Conservation (phyloP, 176 grass and related monocot genomes). For the Avena atlantica region DNA sequence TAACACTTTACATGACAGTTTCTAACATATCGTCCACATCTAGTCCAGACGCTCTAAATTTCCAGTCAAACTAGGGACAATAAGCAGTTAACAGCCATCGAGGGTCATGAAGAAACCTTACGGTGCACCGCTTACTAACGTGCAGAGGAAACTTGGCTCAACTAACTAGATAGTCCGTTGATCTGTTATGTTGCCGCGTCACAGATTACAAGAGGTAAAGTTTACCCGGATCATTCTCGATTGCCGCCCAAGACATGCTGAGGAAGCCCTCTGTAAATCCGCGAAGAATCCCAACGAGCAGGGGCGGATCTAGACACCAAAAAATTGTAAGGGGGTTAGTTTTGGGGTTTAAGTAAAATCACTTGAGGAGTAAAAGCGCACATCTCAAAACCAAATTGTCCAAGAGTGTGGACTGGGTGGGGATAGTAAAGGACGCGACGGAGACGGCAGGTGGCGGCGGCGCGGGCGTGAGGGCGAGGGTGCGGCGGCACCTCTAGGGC, state of each 20-base stretch:
- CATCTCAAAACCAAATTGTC: neutral
- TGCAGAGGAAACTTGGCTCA: neutral
- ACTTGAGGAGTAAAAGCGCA: neutral
- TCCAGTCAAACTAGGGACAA: neutral
- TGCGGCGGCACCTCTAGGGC: neutral
- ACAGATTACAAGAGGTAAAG: neutral
- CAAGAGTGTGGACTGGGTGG: neutral
- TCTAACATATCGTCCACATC: neutral
- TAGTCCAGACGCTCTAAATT: neutral
- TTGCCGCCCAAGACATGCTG: slow-evolving; percentile 72
- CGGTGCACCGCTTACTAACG: neutral
- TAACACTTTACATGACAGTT: neutral
- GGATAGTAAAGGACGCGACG: neutral
- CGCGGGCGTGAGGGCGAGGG: neutral
- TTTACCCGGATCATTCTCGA: slow-evolving; percentile 86
- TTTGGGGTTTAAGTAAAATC: slow-evolving; percentile 10
- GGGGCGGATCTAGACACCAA: neutral
- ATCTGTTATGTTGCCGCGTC: neutral
- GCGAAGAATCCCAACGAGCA: neutral
- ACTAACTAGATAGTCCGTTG: neutral
- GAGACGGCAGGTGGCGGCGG: neutral
- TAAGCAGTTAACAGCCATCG: neutral
- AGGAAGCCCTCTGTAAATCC: slow-evolving; percentile 23
- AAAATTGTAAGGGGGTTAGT: slow-evolving; percentile 4
- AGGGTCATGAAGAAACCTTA: neutral